These are phyloP conservation scores for Cordyceps pruinosa DNA, from an alignment of 2,329 filamentous ascomycete genomes.

Conservation along the genomic window DNA sequence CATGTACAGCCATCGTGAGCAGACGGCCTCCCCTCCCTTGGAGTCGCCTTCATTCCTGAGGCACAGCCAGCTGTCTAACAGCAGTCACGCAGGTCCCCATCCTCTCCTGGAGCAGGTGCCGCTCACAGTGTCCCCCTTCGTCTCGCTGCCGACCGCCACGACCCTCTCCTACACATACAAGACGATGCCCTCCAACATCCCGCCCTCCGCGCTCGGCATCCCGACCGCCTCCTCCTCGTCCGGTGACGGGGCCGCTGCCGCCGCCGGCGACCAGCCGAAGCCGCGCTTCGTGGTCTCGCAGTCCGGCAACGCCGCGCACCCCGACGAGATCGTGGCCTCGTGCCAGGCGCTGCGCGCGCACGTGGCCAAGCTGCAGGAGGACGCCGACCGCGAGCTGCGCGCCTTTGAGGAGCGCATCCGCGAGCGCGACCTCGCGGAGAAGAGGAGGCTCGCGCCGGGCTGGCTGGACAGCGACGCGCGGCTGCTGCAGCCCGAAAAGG, in stretches of 20 bases:
- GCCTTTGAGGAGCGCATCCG: slow-evolving; percentile 62
- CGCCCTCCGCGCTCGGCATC: slow-evolving; percentile 36
- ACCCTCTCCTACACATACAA: slow-evolving; percentile 96
- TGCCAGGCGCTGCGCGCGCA: slow-evolving; percentile 74
- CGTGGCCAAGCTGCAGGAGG: slow-evolving; percentile 59
- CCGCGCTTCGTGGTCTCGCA: slow-evolving; percentile 69
- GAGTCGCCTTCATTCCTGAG: background rate
- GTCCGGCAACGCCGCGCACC: slow-evolving; percentile 76
- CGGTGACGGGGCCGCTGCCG: slow-evolving; percentile 4
- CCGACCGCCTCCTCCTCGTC: slow-evolving; percentile 26
- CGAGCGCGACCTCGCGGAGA: slow-evolving; percentile 67
- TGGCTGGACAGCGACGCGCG: slow-evolving; percentile 71
- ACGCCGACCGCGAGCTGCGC: slow-evolving; percentile 59
- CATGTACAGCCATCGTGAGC: slow-evolving; percentile 32
- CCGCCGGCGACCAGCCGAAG: slow-evolving; percentile 37
- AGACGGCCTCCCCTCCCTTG: background rate
- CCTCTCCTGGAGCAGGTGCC: slow-evolving; percentile 87
- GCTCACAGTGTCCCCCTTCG: slow-evolving; percentile 88
- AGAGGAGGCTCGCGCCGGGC: slow-evolving; percentile 69
- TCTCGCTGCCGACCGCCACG: slow-evolving; percentile 80
- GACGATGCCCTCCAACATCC: slow-evolving; percentile 77
- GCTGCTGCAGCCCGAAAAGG: slow-evolving; percentile 60
- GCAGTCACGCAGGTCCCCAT: slow-evolving; percentile 54
- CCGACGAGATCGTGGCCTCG: slow-evolving; percentile 75
- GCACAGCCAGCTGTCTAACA: background rate